Base-by-base conservation (phyloP, 2,329 filamentous ascomycete species). In the Pseudogymnoascus sp. region DNA sequence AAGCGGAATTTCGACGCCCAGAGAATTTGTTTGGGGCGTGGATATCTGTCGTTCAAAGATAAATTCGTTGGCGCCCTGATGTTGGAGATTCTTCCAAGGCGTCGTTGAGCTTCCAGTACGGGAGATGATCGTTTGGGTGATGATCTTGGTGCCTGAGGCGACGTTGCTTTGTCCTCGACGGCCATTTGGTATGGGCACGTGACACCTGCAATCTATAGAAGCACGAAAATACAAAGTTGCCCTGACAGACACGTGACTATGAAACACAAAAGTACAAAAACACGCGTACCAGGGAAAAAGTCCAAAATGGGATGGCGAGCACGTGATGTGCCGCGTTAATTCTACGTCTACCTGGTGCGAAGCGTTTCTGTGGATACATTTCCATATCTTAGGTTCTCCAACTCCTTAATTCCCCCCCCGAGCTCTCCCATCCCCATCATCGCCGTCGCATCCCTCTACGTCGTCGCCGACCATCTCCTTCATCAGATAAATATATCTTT, bases 351-450 rank as follows among this genome's bases (percentile, higher is more conserved):
- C 50, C 50, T 56, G 50, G 50, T 56, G 50, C 50, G 50, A 56
- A 56, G 50, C 50, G 50, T 56, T 56, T 56, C 50, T 56, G 28
- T 56, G 50, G 50, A 56, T 56, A 56, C 50, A 56, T 56, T 56
- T 56, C 50, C 26, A 56, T 56, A 56, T 56, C 50, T 53, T 14
- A 31, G 26, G 5, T 53, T 31, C 43, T 56, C 28, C 28, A 56
- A 56, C 50, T 35, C 50, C 50, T 56, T 56, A 56, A 56, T 56
- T 12, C 26, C 24, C 8, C 46, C 19, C 46, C 26, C 50, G n/a
- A 33, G 50, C n/a, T 56, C 50, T 56, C 12, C 50, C 50, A 56
- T 33, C 59, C 35, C 33, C 59, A 60, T 38, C 59, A 41, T 40
- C 59, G 33, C 33, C 35, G 38, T 60, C 59, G 59, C 33, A 60